Base-by-base conservation (phyloP, 805 yeast species). In the Nakazawaea wyomingensis region DNA sequence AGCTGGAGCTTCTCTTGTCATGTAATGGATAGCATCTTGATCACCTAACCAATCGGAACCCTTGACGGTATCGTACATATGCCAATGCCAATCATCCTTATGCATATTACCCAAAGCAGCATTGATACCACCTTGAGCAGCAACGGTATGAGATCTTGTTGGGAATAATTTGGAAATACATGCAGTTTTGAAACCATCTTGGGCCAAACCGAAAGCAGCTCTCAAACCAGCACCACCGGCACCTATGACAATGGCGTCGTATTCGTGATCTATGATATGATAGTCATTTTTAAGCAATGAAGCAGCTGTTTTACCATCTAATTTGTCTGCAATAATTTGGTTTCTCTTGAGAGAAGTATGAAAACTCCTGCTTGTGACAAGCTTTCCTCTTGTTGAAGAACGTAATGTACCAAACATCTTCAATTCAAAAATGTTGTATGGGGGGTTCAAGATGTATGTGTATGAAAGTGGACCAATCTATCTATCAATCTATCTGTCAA, bases 21-120 rank as follows among this genome's bases (percentile, higher is more conserved):
- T 91, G 72, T 91, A 91, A 71, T 91, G 98, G 62, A 93, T 91
- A 44, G 98, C 96, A 62, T 91, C 99, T 72, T 91, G 99, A 69
- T 91, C 99, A 61, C 99, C 99, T 50, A 91, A 80, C 99, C 99
- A 91, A 71, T 91, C 99, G 8, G 97, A 89, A 51, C 99, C 99
- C 72, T 91, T 91, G 56, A 91, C 98, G 57, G 99, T 91, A 64
- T 91, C 99, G 69, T 93, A 91, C 97, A 91, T 90, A 68, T 91
- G 99, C 97, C 98, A 93, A 68, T 87, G 95, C 99, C 99, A 91
- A 72, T 90, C 90, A 67, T 91, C 99, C 54, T 78, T 75, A 72
- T 93, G 98, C 96, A 91, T 91, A 76, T 91, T 91, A 55, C 98
- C 99, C 52, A 91, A 76, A 24, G 99, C 99, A 53, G 98, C 99